Evolutionary conservation across 1,284 basidiomycete species (phyloP).

Genomic region (Cutaneotrichosporon sp.): DNA sequence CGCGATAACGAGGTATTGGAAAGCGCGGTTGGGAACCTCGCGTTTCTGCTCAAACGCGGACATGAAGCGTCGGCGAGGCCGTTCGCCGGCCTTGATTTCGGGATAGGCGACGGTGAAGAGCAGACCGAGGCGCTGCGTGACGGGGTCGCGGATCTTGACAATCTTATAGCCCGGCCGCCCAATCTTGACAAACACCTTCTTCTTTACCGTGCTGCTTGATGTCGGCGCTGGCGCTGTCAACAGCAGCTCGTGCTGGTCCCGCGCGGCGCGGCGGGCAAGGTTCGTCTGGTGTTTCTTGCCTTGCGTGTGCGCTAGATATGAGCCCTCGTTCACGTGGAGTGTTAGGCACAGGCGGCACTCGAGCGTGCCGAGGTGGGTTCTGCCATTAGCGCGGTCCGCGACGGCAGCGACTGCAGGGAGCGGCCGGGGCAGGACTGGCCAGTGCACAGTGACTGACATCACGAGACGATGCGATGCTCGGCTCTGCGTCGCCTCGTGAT

Average conservation of each 20-base stretch:
- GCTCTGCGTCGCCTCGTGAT: too few species aligned
- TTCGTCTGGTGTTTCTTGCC: slow-evolving; percentile 99
- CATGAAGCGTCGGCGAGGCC: slow-evolving; percentile 91
- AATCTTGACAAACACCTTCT: slow-evolving; percentile 95
- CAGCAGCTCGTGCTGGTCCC: slow-evolving; percentile 88
- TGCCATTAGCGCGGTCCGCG: neutral
- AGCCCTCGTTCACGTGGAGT: slow-evolving; percentile 97
- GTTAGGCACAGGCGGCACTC: slow-evolving; percentile 98
- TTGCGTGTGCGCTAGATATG: slow-evolving; percentile 97
- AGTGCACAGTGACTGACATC: too few species aligned
- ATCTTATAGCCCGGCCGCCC: slow-evolving; percentile 66
- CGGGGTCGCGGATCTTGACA: slow-evolving; percentile 52
- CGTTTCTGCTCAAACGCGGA: slow-evolving; percentile 96
- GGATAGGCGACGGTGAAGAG: slow-evolving; percentile 95
- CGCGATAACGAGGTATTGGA: slow-evolving; percentile 95
- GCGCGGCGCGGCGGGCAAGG: slow-evolving; percentile 88
- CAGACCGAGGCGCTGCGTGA: slow-evolving; percentile 63
- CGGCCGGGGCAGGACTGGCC: too few species aligned
- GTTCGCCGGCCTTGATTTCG: slow-evolving; percentile 80
- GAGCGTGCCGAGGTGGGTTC: slow-evolving; percentile 92
- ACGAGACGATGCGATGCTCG: too few species aligned
- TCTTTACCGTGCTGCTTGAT: slow-evolving; percentile 58
- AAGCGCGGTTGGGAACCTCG: slow-evolving; percentile 89
- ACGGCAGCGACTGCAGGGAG: too few species aligned
- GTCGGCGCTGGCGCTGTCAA: slow-evolving; percentile 70